Percentiles rank a stretch among this genome's conserved stretches.
Evolutionary conservation across 2,329 filamentous ascomycete species (phyloP).

Genomic region (Sarocladium kiliense): DNA sequence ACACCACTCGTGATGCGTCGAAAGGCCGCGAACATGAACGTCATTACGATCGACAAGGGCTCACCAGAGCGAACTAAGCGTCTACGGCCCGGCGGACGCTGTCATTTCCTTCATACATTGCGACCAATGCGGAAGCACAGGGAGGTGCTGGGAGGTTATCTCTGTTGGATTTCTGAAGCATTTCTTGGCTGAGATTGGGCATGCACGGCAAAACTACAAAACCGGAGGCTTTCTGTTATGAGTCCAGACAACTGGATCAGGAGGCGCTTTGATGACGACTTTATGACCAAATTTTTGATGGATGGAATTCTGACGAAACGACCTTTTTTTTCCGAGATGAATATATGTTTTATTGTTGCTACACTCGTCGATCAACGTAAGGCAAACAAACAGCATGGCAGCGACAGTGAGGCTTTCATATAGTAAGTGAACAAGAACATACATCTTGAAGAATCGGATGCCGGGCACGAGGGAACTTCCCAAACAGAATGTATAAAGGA

Average conservation of each 20-base stretch:
- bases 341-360: neutral
- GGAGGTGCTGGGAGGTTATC: neutral
- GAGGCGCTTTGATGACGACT: conserved; percentile 6
- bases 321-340: neutral
- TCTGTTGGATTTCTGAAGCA: neutral
- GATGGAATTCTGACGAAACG: neutral
- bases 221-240: conserved; percentile 6
- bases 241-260: conserved; percentile 7
- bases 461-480: no score
- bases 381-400: neutral
- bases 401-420: no score
- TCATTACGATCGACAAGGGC: no score
- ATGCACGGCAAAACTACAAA: conserved; percentile 5
- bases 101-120: neutral
- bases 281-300: neutral
- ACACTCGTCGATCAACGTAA: no score
- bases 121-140: neutral
- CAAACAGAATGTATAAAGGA: no score
- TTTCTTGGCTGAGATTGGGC: neutral
- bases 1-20: no score
- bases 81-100: no score
- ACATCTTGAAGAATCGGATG: no score
- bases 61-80: no score
- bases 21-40: no score
- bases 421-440: no score